Conservation (phyloP, 2,329 filamentous ascomycete genomes). For the Metarhizium humberi region DNA sequence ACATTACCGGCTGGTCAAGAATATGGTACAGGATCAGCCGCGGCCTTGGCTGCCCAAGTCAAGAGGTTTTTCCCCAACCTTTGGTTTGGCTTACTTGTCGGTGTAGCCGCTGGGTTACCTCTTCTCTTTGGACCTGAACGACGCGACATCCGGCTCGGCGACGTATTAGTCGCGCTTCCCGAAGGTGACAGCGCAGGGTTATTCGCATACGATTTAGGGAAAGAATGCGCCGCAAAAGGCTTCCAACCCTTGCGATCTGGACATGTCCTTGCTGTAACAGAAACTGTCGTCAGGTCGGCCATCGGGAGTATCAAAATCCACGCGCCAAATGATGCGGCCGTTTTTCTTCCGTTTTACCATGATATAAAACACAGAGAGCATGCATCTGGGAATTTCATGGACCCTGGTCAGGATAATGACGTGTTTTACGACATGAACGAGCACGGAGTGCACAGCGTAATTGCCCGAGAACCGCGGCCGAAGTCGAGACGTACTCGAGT, state of each 20-base stretch:
- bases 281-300: conserved; percentile 22
- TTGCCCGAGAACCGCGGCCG: conserved; percentile 11
- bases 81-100: conserved; percentile 27
- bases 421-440: conserved; percentile 11
- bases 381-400: conserved; percentile 15
- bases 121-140: background rate
- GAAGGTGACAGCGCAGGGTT: conserved; percentile 16
- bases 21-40: conserved; percentile 24
- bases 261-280: conserved; percentile 16
- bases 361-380: conserved; percentile 15
- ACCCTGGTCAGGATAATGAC: conserved; percentile 19
- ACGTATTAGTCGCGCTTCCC: conserved; percentile 22
- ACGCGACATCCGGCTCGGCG: conserved; percentile 27
- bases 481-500: conserved; percentile 15
- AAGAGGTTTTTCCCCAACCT: conserved; percentile 25
- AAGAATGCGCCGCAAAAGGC: conserved; percentile 17
- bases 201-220: conserved; percentile 23
- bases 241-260: conserved; percentile 18
- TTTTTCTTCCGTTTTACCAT: conserved; percentile 16
- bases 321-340: conserved; percentile 12
- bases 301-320: conserved; percentile 21
- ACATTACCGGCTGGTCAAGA: conserved; percentile 22
- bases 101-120: conserved; percentile 25
- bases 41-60: conserved; percentile 23
- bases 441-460: background rate